phyloP scores from a whole-genome alignment of 345 rosid genomes.

The Crucihimalaya himalaica region DNA sequence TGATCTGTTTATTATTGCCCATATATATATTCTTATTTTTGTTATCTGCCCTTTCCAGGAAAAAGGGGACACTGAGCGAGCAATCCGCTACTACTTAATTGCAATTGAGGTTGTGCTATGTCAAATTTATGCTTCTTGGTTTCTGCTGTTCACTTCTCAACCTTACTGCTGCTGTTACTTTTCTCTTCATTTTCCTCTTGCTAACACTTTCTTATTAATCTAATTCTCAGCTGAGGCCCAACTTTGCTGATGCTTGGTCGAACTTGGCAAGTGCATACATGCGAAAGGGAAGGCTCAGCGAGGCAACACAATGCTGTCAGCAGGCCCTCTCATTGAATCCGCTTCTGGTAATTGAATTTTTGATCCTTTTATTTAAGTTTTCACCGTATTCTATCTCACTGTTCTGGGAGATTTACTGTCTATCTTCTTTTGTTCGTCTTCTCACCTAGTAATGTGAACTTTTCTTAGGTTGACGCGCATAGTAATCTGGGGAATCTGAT shows the following conservation, averaged over 20 bases:
- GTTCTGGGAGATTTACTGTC: not conserved
- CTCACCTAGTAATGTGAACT: conserved; percentile 25
- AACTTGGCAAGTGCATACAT: conserved; percentile 97
- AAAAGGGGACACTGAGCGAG: conserved; percentile 88
- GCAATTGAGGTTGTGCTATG: conserved; percentile 86
- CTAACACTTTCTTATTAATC: conserved; percentile 19
- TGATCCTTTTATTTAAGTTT: not conserved
- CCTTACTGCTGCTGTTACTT: conserved; percentile 8
- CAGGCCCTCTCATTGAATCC: conserved; percentile 94
- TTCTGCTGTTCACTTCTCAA: not conserved
- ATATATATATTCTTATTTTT: not conserved
- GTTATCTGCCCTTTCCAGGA: conserved; percentile 53
- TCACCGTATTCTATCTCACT: not conserved
- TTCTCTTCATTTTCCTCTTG: not conserved
- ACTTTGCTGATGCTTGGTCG: conserved; percentile 98
- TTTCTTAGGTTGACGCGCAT: conserved; percentile 88
- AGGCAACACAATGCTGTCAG: conserved; percentile 96
- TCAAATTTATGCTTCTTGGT: conserved; percentile 1
- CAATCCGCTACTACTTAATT: conserved; percentile 85
- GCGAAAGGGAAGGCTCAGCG: conserved; percentile 90
- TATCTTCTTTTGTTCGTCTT: conserved; percentile 6
- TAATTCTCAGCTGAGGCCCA: conserved; percentile 79
- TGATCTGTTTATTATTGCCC: conserved; percentile 13
- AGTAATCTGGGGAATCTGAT: conserved; percentile 90
- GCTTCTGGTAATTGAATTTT: conserved; percentile 58